Conservation (phyloP, 192 early-diverging fungal species). For the Blastocladiella britannica region DNA sequence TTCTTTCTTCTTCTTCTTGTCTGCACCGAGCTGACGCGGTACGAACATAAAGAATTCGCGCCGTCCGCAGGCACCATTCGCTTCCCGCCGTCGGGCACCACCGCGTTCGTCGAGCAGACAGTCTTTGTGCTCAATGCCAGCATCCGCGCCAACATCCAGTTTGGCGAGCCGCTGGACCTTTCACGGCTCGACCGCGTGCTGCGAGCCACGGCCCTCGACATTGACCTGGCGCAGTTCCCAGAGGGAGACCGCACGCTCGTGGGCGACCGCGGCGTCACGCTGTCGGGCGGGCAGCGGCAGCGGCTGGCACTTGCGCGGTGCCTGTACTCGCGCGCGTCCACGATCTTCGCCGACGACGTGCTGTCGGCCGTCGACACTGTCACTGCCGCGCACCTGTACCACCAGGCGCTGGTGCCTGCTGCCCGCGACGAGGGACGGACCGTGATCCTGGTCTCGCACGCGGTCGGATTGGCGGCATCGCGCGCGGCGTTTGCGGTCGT, state of each 20-base stretch:
- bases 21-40: neutral
- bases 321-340: slow-evolving; percentile 43
- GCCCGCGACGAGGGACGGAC: slow-evolving; percentile 5
- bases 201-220: slow-evolving; percentile 42
- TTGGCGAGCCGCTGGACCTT: slow-evolving; percentile 37
- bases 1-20: slow-evolving; percentile 8
- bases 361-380: slow-evolving; percentile 34
- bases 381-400: slow-evolving; percentile 23
- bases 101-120: neutral
- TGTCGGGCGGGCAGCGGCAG: slow-evolving; percentile 56
- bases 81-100: neutral
- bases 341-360: slow-evolving; percentile 63
- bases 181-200: slow-evolving; percentile 42
- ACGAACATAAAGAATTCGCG: neutral
- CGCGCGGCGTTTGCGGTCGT: neutral
- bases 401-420: slow-evolving; percentile 15
- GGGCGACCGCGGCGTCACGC: slow-evolving; percentile 41
- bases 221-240: slow-evolving; percentile 38
- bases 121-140: slow-evolving; percentile 23
- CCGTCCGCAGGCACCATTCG: neutral
- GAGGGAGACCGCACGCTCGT: slow-evolving; percentile 48
- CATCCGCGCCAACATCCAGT: slow-evolving; percentile 49
- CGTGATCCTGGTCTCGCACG: neutral
- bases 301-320: slow-evolving; percentile 60
- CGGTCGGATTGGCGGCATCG: neutral